Base-by-base conservation (phyloP, 1,284 basidiomycete species). In the Boletus semigastroideus region DNA sequence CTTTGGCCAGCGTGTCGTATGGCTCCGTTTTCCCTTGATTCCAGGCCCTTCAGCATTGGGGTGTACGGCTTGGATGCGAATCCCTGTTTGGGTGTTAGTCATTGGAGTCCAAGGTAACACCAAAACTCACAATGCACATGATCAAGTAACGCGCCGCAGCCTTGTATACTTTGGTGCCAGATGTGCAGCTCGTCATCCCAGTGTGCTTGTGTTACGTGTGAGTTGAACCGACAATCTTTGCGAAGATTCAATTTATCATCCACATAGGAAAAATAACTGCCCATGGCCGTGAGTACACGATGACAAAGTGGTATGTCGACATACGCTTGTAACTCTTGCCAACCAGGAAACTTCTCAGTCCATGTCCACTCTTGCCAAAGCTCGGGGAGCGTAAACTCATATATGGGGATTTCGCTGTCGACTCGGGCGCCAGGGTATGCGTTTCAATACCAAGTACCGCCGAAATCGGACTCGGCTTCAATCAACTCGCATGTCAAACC, bases 321-420 rank as follows among this genome's bases (percentile, higher is more conserved):
- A 5, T 19, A 60, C 51, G 36, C 31, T 33, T 52, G 58, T 20
- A 53, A 3, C 34, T 63, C 59, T 5, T 56, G 45, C 45, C 49
- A 17, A 8, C 31, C 52, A 14, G 59, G 59, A 27, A 50, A 61
- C 20, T 20, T 60, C 33, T 71, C 54, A 0, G 61, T 49, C 61
- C 61, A 61, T 2, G 51, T 46, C 61, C 61, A 61, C 4, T 9
- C 52, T 19, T 50, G 44, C 59, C 61, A 63, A 9, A 61, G 50
- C 6, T 61, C 56, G 2, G 51, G 56, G 11, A 28, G 42, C 0
- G 61, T 48, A 19, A 59, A 58, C 12, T 63, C 59, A 27, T 63
- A 63, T 7, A 5, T 4, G 8, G 61, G 59, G 13, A 61, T 44
- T 8, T 53, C 43, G 10, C 42, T 61, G 19, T 61, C 62, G 5